Conservation (phyloP, 176 grass and related monocot species). For the Eragrostis nindensis region DNA sequence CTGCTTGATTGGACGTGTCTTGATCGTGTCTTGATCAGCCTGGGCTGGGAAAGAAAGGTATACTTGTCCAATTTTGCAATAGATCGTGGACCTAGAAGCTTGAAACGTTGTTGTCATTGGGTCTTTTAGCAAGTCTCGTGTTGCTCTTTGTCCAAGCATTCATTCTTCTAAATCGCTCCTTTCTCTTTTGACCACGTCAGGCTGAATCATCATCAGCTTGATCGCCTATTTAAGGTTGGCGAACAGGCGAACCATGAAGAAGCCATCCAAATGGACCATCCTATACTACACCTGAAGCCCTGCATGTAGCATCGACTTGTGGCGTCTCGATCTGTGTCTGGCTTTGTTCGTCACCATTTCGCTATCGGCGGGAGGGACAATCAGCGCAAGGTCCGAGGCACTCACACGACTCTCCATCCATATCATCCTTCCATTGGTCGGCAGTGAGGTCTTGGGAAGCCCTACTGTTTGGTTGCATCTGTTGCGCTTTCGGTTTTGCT, state of each 20-base stretch:
- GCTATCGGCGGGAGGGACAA: neutral
- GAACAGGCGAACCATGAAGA: too few species aligned
- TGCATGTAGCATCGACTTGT: neutral
- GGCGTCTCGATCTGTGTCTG: neutral
- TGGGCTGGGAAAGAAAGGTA: too few species aligned
- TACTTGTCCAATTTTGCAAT: neutral
- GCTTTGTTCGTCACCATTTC: slow-evolving; percentile 10
- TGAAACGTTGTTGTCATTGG: neutral
- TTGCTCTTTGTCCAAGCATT: neutral
- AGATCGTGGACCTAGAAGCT: neutral
- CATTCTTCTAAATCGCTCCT: neutral
- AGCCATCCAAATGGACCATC: too few species aligned
- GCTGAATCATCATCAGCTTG: neutral
- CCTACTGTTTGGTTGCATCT: too few species aligned
- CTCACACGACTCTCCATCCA: neutral
- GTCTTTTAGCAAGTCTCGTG: neutral
- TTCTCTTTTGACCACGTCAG: neutral
- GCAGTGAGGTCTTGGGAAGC: too few species aligned
- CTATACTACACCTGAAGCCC: too few species aligned
- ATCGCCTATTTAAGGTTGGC: neutral
- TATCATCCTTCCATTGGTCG: too few species aligned
- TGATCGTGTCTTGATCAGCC: neutral
- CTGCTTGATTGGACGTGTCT: neutral
- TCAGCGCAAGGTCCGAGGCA: neutral
- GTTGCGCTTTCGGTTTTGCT: too few species aligned